Evolutionary conservation across 768 basidiomycete species (phyloP).

Genomic region (Boletus subcaerulescens): DNA sequence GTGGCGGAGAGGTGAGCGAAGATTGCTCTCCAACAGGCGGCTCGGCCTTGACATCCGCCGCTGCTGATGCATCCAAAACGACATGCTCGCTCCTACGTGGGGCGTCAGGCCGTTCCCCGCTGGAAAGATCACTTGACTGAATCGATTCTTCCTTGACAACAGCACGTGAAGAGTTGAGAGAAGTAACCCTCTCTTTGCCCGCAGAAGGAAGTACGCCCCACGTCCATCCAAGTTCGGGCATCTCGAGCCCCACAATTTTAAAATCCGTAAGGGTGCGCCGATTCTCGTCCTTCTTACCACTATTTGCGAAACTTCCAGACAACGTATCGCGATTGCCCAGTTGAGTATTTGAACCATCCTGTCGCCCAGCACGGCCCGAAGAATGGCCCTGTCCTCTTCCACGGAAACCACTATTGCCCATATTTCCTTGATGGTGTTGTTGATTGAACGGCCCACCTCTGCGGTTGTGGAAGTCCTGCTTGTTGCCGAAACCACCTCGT

Average conservation of each 20-base stretch:
- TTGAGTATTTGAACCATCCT: slow-evolving; percentile 32
- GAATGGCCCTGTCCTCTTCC: slow-evolving; percentile 61
- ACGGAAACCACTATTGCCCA: slow-evolving; percentile 47
- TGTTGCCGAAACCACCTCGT: slow-evolving; percentile 61
- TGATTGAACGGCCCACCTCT: slow-evolving; percentile 61
- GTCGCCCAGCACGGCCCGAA: slow-evolving; percentile 37
- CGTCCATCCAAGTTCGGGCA: slow-evolving; percentile 78
- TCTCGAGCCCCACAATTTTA: slow-evolving; percentile 89
- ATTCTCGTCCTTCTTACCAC: slow-evolving; percentile 84
- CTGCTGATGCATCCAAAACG: slow-evolving; percentile 27
- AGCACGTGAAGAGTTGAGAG: slow-evolving; percentile 31
- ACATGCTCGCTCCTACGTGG: slow-evolving; percentile 20
- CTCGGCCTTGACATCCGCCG: slow-evolving; percentile 33
- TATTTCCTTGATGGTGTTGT: slow-evolving; percentile 34
- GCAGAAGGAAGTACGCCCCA: slow-evolving; percentile 67
- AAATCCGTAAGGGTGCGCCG: slow-evolving; percentile 95
- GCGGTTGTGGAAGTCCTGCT: slow-evolving; percentile 62
- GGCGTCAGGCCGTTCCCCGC: slow-evolving; percentile 19
- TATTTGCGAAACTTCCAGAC: slow-evolving; percentile 41
- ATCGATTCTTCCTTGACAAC: slow-evolving; percentile 32
- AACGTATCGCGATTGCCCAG: slow-evolving; percentile 51
- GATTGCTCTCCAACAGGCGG: slow-evolving; percentile 27
- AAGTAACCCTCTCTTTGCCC: slow-evolving; percentile 33
- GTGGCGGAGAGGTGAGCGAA: slow-evolving; percentile 45
- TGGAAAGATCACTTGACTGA: slow-evolving; percentile 19